Base-by-base conservation (phyloP, 805 yeast species). In the Naumovozyma baii region DNA sequence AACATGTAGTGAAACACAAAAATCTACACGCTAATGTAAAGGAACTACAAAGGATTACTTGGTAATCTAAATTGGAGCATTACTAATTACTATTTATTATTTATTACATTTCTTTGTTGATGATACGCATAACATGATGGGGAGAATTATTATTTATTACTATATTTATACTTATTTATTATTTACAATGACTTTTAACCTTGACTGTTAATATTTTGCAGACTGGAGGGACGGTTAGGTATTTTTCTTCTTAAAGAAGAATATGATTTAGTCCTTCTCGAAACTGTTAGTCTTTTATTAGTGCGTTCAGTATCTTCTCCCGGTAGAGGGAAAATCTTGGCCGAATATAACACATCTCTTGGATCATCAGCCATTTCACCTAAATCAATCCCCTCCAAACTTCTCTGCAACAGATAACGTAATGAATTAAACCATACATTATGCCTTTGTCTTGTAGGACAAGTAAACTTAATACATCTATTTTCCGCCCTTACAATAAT, bases 371-470 rank as follows among this genome's bases (percentile, higher is more conserved):
- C 64, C 32, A 67, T 39, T 37, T 66, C 71, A 40, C 68, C 76
- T 33, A 72, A 61, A 12, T 68, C 63, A 38, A 77, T 62, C 26
- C 79, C 84, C 37, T 74, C 80, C 51, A 76, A 63, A 43, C 71
- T 77, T 54, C 83, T 67, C 54, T 78, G 80, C 30, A 86, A 64
- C 63, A 88, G 62, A 55, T 82, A 88, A 39, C 82, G 72, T 45
- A 90, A 66, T 0, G 95, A 83, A 52, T 84, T 81, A 59, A 71
- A 80, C 98, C 98, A 90, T 31, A 86, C 78, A 54, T 84, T 84
- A 59, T 90, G 97, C 33, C 95, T 76, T 47, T 79, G 80, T 54
- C 92, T 73, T 1, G 86, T 83, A 5, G 92, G 79, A 62, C 96
- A 88, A 0, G 97, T 90, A 39, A 90, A 67, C 61, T 80, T 84